Percentiles rank a stretch among this genome's conserved stretches.
These are phyloP conservation scores for Allium cepa DNA, from an alignment of 106 monocot species.

Conservation along the genomic window DNA sequence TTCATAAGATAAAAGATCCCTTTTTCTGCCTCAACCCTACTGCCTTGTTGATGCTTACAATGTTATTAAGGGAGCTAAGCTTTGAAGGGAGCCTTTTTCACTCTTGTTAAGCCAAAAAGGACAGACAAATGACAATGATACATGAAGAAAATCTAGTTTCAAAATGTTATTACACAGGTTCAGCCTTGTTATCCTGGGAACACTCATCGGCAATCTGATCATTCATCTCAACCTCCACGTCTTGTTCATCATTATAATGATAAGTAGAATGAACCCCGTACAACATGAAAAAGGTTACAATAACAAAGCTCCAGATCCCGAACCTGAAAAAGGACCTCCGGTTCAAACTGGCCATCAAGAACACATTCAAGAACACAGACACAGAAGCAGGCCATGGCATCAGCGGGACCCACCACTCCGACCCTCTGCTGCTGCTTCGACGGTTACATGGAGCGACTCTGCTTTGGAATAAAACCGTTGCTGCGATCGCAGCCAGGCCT, in stretches of 20 bases:
- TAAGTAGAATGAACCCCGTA: conserved; percentile 79
- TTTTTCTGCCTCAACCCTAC: too few species aligned
- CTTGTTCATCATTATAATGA: not conserved
- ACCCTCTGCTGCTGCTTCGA: not conserved
- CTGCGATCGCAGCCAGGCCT: conserved; percentile 12
- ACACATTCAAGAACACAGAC: conserved; percentile 62
- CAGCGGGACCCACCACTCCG: conserved; percentile 28
- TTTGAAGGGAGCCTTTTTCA: too few species aligned
- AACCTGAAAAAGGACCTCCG: conserved; percentile 43
- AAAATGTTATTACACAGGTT: too few species aligned
- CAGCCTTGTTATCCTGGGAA: too few species aligned
- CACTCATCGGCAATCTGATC: too few species aligned
- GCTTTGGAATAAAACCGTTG: conserved; percentile 33
- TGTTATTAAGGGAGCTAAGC: too few species aligned
- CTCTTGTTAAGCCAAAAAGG: too few species aligned
- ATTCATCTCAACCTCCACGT: too few species aligned
- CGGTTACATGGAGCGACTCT: conserved; percentile 8
- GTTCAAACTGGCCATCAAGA: conserved; percentile 42
- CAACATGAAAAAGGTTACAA: conserved; percentile 41
- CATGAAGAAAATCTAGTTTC: too few species aligned
- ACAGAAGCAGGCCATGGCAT: conserved; percentile 73
- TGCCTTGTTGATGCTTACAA: too few species aligned
- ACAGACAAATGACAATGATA: too few species aligned
- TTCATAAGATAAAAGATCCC: too few species aligned
- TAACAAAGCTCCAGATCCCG: conserved; percentile 40